phyloP scores from a whole-genome alignment of 495 filamentous ascomycete genomes.

The Neurospora cerealis region DNA sequence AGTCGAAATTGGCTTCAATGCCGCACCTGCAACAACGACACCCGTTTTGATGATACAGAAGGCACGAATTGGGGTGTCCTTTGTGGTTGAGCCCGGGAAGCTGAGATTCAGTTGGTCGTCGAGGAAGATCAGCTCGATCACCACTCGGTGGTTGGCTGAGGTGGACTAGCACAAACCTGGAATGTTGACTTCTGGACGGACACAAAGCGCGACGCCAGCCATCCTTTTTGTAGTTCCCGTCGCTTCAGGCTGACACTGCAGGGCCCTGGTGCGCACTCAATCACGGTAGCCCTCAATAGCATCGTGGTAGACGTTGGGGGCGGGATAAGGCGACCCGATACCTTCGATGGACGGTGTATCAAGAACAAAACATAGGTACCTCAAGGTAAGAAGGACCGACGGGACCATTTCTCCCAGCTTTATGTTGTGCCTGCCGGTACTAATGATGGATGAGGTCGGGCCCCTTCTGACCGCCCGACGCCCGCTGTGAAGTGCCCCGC shows the following conservation, averaged over 20 bases:
- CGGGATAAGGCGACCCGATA: no score
- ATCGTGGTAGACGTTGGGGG: neutral
- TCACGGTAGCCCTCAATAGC: neutral
- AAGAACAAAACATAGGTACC: neutral
- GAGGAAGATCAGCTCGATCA: neutral
- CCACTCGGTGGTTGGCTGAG: neutral
- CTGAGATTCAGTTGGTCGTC: neutral
- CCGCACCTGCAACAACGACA: neutral
- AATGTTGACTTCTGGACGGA: neutral
- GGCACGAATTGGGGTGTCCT: neutral
- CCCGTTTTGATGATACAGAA: neutral
- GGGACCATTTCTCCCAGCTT: neutral
- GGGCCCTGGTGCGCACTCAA: neutral
- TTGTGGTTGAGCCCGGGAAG: neutral
- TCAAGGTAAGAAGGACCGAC: neutral
- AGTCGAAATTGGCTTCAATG: neutral
- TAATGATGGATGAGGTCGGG: neutral
- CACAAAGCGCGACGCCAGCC: neutral
- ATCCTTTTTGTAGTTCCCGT: neutral
- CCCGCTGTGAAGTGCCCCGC: constrained; percentile 2
- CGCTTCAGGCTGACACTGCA: neutral
- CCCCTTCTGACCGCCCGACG: neutral
- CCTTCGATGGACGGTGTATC: no score
- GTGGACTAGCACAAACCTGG: neutral
- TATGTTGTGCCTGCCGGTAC: neutral